A percentile compares a stretch with the other conserved stretches of the same genome.
Conservation (phyloP, 176 grass and related monocot genomes). For the Alloteropsis semialata region DNA sequence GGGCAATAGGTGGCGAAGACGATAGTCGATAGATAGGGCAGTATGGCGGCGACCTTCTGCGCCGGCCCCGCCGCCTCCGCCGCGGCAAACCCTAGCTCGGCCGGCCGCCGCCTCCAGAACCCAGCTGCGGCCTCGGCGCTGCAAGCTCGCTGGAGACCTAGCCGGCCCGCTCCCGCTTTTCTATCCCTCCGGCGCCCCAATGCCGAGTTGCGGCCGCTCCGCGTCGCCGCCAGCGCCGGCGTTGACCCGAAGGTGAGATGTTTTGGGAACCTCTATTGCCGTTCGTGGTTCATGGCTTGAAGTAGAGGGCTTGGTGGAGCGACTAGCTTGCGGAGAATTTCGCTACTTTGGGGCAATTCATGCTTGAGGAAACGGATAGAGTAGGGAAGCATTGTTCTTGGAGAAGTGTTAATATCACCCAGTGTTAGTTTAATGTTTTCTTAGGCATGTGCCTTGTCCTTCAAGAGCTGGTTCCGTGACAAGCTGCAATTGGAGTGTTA, state of each 20-base stretch:
- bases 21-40: conserved; percentile 42
- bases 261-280: not conserved
- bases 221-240: conserved; percentile 29
- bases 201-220: conserved; percentile 38
- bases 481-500: not conserved
- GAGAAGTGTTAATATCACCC: not conserved
- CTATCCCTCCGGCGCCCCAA: conserved; percentile 27
- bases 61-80: conserved; percentile 32
- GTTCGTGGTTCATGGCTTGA: not conserved
- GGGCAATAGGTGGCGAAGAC: not conserved
- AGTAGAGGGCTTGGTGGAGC: not conserved
- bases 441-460: not conserved
- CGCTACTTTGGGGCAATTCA: not conserved
- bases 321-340: not conserved
- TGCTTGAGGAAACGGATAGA: not conserved
- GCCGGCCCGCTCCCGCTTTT: not conserved
- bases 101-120: not conserved
- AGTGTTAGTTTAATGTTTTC: not conserved
- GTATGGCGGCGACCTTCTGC: conserved; percentile 50
- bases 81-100: conserved; percentile 22
- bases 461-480: not conserved
- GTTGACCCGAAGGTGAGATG: conserved; percentile 16
- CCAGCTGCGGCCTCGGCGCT: not conserved
- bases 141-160: conserved; percentile 14
- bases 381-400: not conserved